Conservation (phyloP, 768 basidiomycete genomes). For the Hypholoma fasciculare region DNA sequence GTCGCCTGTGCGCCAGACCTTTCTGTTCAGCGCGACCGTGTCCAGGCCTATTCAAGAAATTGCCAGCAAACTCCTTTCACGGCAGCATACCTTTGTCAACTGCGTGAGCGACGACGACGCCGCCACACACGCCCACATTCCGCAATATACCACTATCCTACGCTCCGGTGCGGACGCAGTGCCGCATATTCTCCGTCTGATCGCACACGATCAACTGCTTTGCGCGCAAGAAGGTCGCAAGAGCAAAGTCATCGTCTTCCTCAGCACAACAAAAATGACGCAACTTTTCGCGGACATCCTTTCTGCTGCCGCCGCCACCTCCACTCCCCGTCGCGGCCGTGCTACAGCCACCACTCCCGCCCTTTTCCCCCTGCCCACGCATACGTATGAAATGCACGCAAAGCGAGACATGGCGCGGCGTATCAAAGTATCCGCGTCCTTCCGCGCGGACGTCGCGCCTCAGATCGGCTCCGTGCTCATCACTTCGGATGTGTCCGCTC, state of each 20-base stretch:
- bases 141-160: constrained; percentile 82
- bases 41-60: constrained; percentile 71
- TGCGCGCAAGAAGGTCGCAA: constrained; percentile 41
- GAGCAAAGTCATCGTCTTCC: constrained; percentile 82
- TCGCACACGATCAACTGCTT: constrained; percentile 85
- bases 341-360: constrained; percentile 9
- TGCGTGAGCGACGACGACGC: constrained; percentile 62
- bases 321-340: constrained; percentile 52
- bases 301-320: constrained; percentile 19
- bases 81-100: constrained; percentile 71
- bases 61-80: constrained; percentile 57
- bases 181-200: constrained; percentile 73
- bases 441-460: constrained; percentile 46
- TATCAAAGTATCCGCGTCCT: constrained; percentile 53
- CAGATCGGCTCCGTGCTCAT: constrained; percentile 60
- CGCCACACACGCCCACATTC: constrained; percentile 72
- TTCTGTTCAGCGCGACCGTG: constrained; percentile 90
- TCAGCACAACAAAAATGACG: constrained; percentile 84
- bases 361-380: constrained; percentile 56
- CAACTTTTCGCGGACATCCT: constrained; percentile 55
- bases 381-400: constrained; percentile 82
- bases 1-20: constrained; percentile 74
- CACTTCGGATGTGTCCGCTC: constrained; percentile 86
- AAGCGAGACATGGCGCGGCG: constrained; percentile 64
- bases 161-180: constrained; percentile 66